Evolutionary conservation across 2,329 filamentous ascomycete species (phyloP).

Genomic region (Ceratocystis colombiana): DNA sequence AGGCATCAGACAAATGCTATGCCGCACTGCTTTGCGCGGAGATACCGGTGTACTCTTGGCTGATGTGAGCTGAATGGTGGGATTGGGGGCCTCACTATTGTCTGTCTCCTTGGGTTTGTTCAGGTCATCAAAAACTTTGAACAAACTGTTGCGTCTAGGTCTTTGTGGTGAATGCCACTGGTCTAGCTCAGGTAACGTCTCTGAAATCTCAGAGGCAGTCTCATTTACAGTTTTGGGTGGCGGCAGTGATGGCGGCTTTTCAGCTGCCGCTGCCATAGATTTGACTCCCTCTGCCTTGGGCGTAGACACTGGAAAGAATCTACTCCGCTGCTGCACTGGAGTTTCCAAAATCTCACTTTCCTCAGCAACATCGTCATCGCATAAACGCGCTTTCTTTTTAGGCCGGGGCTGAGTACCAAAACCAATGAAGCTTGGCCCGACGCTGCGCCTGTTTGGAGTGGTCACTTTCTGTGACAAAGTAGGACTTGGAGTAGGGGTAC

Average conservation of each 20-base stretch:
- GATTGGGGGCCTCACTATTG: neutral
- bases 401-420: slow-evolving; percentile 33
- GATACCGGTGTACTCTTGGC: slow-evolving; percentile 16
- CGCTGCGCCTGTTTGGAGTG: slow-evolving; percentile 27
- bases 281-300: slow-evolving; percentile 26
- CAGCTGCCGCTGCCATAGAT: neutral
- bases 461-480: slow-evolving; percentile 23
- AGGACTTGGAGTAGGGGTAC: slow-evolving; percentile 24
- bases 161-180: slow-evolving; percentile 38
- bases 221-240: slow-evolving; percentile 20
- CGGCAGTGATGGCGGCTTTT: slow-evolving; percentile 8
- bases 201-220: slow-evolving; percentile 42
- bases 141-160: slow-evolving; percentile 31
- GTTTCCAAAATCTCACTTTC: slow-evolving; percentile 28
- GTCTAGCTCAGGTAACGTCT: slow-evolving; percentile 43
- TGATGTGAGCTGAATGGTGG: neutral
- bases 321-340: slow-evolving; percentile 40
- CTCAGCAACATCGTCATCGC: slow-evolving; percentile 34
- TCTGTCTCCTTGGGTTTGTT: slow-evolving; percentile 13
- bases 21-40: slow-evolving; percentile 11
- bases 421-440: slow-evolving; percentile 23
- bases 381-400: slow-evolving; percentile 49
- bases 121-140: slow-evolving; percentile 40
- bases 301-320: slow-evolving; percentile 40
- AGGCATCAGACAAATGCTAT: slow-evolving; percentile 22